phyloP scores from a whole-genome alignment of 352 stramenopile species.

The Pythium oligandrum region DNA sequence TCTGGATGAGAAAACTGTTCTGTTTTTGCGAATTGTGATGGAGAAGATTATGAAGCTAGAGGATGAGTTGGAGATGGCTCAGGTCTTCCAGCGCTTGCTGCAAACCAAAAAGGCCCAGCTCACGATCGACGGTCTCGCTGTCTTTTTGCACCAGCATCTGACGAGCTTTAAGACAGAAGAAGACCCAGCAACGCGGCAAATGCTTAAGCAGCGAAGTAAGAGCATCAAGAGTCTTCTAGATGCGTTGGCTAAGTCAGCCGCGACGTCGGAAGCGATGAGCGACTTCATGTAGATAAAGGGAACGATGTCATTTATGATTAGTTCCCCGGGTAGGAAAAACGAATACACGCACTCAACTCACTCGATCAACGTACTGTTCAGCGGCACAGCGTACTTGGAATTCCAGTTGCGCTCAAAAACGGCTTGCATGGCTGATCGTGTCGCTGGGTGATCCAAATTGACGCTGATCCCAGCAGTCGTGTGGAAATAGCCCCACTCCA shows the following conservation, averaged over 20 bases:
- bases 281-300: conserved; percentile 39
- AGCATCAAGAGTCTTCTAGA: conserved; percentile 66
- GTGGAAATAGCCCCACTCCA: conserved; percentile 87
- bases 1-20: conserved; percentile 74
- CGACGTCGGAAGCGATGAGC: conserved; percentile 32
- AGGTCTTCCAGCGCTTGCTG: conserved; percentile 71
- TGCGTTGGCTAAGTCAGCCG: conserved; percentile 55
- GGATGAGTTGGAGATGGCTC: conserved; percentile 55
- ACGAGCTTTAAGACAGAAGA: conserved; percentile 49
- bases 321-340: background rate
- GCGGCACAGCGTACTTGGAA: conserved; percentile 48
- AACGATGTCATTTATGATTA: background rate
- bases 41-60: conserved; percentile 70
- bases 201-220: conserved; percentile 63
- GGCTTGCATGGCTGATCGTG: conserved; percentile 41
- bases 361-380: conserved; percentile 5
- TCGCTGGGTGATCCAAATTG: conserved; percentile 67
- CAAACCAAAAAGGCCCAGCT: conserved; percentile 77
- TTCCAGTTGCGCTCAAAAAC: conserved; percentile 78
- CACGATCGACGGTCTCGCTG: conserved; percentile 70
- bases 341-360: too few relatives aligned
- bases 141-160: conserved; percentile 80
- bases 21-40: conserved; percentile 87
- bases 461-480: conserved; percentile 71
- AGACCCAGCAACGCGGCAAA: conserved; percentile 25